Percentiles rank a stretch among this genome's conserved stretches.
phyloP scores from a whole-genome alignment of 805 yeast species.

The Schizosaccharomyces japonicus region DNA sequence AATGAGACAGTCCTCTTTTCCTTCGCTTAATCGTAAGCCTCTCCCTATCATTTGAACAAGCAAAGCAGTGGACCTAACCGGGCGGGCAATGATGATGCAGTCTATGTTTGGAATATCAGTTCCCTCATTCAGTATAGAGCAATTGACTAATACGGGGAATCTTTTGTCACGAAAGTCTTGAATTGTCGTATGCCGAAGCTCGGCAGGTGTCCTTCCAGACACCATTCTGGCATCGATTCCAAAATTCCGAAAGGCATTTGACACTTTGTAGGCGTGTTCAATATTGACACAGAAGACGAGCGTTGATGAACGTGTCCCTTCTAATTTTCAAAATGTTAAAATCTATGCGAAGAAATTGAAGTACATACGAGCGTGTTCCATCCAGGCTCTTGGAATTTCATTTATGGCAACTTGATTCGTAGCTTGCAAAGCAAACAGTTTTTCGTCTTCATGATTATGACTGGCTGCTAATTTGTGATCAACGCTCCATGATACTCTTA shows the following conservation, averaged over 20 bases:
- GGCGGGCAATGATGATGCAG: constrained; percentile 52
- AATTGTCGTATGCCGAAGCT: constrained; percentile 29
- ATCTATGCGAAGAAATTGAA: too few relatives aligned
- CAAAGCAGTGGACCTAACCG: constrained; percentile 50
- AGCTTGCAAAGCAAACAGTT: constrained; percentile 28
- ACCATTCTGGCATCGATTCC: constrained; percentile 54
- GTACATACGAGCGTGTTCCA: constrained; percentile 17
- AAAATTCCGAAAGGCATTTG: constrained; percentile 26
- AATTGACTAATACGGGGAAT: constrained; percentile 57
- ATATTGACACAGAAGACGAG: constrained; percentile 59
- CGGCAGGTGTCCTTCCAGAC: constrained; percentile 35
- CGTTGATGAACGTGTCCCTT: constrained; percentile 27
- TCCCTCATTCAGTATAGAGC: constrained; percentile 82
- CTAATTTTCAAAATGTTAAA: neutral
- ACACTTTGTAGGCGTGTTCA: constrained; percentile 34
- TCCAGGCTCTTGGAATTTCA: constrained; percentile 29
- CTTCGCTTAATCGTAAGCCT: constrained; percentile 43
- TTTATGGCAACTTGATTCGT: constrained; percentile 32
- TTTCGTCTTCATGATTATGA: neutral
- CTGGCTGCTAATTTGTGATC: constrained; percentile 25
- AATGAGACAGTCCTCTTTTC: constrained; percentile 44
- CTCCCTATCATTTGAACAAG: constrained; percentile 78
- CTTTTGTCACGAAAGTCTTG: constrained; percentile 36
- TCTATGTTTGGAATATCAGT: constrained; percentile 83
- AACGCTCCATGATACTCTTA: constrained; percentile 16